Conservation (phyloP, 1,139 yeast species). For the Diutina scorzettiae region DNA sequence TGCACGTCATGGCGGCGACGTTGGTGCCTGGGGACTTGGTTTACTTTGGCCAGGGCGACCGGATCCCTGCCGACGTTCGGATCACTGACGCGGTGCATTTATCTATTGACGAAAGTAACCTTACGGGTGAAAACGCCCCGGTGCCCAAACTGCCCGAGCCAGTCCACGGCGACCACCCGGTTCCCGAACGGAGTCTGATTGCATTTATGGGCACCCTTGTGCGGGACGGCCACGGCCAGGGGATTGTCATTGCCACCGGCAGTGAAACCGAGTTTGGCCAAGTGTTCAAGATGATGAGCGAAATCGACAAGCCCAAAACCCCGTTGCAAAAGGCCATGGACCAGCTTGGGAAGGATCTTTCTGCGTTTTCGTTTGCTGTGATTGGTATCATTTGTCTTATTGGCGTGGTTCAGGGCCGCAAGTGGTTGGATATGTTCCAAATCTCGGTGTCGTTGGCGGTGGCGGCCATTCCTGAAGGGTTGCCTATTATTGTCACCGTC, state of each 20-base stretch:
- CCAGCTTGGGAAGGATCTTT: slow-evolving; percentile 79
- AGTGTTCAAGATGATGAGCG: slow-evolving; percentile 83
- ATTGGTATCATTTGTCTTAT: slow-evolving; percentile 80
- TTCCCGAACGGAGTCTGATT: slow-evolving; percentile 59
- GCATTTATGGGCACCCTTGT: slow-evolving; percentile 96
- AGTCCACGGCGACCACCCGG: slow-evolving; percentile 17
- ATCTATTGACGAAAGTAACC: slow-evolving; percentile 78
- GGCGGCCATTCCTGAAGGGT: slow-evolving; percentile 96
- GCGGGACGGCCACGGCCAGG: slow-evolving; percentile 86
- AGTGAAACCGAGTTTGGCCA: slow-evolving; percentile 81
- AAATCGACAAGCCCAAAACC: slow-evolving; percentile 89
- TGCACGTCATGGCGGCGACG: slow-evolving; percentile 70
- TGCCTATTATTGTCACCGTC: slow-evolving; percentile 93
- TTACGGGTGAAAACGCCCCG: slow-evolving; percentile 90
- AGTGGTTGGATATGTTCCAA: slow-evolving; percentile 95
- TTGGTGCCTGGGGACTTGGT: slow-evolving; percentile 94
- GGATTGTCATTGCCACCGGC: slow-evolving; percentile 88
- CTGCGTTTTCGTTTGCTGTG: slow-evolving; percentile 67
- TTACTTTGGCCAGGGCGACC: slow-evolving; percentile 79
- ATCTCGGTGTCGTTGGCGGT: slow-evolving; percentile 93
- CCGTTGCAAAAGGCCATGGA: slow-evolving; percentile 94
- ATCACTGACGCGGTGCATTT: slow-evolving; percentile 67
- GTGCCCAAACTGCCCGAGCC: slow-evolving; percentile 44
- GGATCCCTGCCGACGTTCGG: slow-evolving; percentile 90
- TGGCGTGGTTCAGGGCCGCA: slow-evolving; percentile 82